Evolutionary conservation across 2,329 filamentous ascomycete genomes (phyloP).

Genomic region (Aureobasidium leucospermi): DNA sequence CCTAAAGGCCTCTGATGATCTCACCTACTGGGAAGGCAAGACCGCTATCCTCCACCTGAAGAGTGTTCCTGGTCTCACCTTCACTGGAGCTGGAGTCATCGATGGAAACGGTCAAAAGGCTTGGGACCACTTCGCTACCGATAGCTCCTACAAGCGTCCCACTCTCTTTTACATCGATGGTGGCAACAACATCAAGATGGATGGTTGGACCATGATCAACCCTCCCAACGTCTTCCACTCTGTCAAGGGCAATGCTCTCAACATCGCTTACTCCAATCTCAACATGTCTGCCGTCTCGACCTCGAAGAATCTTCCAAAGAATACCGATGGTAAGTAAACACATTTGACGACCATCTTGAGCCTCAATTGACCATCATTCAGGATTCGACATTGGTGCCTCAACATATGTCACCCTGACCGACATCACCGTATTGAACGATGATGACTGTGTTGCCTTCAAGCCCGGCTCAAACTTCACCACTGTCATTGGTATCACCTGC

Average conservation of each 20-base stretch:
- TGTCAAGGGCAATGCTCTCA: constrained; percentile 30
- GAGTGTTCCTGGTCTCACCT: constrained; percentile 34
- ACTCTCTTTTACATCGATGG: constrained; percentile 37
- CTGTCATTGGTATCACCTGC: constrained; percentile 37
- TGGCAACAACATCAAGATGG: constrained; percentile 32
- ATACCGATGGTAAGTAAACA: constrained; percentile 30
- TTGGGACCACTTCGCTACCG: constrained; percentile 34
- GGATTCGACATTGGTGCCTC: constrained; percentile 36
- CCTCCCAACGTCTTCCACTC: constrained; percentile 41
- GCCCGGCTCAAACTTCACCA: constrained; percentile 33
- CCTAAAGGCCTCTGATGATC: constrained; percentile 33
- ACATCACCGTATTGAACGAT: constrained; percentile 34
- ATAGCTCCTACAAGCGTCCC: constrained; percentile 34
- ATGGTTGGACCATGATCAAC: constrained; percentile 34
- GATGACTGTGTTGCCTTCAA: constrained; percentile 43
- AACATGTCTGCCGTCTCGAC: constrained; percentile 34
- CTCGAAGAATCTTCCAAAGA: constrained; percentile 32
- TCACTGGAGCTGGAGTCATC: constrained; percentile 36
- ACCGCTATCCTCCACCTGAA: constrained; percentile 34
- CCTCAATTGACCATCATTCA: background rate
- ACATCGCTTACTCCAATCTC: constrained; percentile 32
- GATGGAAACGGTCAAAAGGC: constrained; percentile 42
- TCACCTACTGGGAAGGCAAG: constrained; percentile 37
- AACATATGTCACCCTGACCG: constrained; percentile 31
- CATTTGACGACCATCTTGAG: background rate